Evolutionary conservation across 768 basidiomycete genomes (phyloP).

Genomic region (Astraeus odoratus): DNA sequence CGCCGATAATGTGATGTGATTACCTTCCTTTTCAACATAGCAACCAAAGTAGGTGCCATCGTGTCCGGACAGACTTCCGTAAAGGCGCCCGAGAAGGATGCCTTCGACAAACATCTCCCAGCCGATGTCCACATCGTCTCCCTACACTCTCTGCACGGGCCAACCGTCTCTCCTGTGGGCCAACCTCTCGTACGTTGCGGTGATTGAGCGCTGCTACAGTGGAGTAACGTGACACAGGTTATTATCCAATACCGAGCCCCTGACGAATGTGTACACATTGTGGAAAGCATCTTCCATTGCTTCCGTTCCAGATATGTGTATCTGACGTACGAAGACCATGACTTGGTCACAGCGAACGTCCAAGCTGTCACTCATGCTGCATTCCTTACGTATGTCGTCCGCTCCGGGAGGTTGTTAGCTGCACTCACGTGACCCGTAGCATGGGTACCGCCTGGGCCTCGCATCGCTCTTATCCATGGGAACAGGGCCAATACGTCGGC

Average conservation of each 20-base stretch:
- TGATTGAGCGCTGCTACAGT: not conserved
- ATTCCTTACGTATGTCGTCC: constrained; percentile 68
- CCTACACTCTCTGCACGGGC: constrained; percentile 92
- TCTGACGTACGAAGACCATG: constrained; percentile 94
- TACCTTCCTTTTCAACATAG: constrained; percentile 43
- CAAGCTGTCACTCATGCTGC: constrained; percentile 98
- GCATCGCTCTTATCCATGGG: constrained; percentile 84
- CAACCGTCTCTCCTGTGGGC: constrained; percentile 77
- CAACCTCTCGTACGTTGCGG: constrained; percentile 73
- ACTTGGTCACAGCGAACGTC: constrained; percentile 93
- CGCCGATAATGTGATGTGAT: not conserved
- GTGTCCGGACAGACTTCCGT: constrained; percentile 97
- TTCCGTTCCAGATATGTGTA: constrained; percentile 85
- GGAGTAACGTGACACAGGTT: constrained; percentile 43
- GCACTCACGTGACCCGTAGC: constrained; percentile 34
- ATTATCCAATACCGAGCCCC: constrained; percentile 83
- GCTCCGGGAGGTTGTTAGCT: not conserved
- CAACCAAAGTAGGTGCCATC: constrained; percentile 86
- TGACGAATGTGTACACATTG: constrained; percentile 62
- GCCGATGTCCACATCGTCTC: constrained; percentile 84
- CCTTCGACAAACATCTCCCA: constrained; percentile 87
- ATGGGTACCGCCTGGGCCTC: constrained; percentile 98
- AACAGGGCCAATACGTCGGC: constrained; percentile 88
- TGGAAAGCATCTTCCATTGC: constrained; percentile 75
- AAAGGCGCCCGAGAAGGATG: constrained; percentile 86